Evolutionary conservation across 169 alveolate species (phyloP).

Genomic region (Babesia bovis): DNA sequence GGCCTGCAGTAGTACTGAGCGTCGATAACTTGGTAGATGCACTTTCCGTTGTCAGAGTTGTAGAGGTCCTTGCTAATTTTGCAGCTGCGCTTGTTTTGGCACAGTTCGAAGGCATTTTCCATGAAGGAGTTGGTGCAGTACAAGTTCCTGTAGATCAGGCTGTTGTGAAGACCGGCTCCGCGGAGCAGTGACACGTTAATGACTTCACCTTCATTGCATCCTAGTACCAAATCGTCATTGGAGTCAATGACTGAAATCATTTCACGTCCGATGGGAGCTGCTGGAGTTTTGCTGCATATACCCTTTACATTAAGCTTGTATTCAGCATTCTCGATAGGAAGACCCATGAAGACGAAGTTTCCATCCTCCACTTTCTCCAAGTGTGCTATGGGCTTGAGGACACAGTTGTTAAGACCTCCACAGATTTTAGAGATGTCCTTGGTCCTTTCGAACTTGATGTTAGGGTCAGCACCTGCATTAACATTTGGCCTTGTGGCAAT

Average conservation of each 20-base stretch:
- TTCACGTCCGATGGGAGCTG: slow-evolving; percentile 26
- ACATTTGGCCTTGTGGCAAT: slow-evolving; percentile 4
- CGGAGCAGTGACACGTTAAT: slow-evolving; percentile 50
- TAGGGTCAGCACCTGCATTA: not conserved
- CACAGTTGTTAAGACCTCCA: slow-evolving; percentile 51
- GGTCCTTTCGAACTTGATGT: slow-evolving; percentile 30
- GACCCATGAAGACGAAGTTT: slow-evolving; percentile 37
- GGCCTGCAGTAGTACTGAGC: slow-evolving; percentile 32
- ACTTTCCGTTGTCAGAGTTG: slow-evolving; percentile 2
- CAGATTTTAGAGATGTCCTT: slow-evolving; percentile 27
- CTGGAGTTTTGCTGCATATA: slow-evolving; percentile 18
- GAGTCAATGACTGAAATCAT: slow-evolving; percentile 37
- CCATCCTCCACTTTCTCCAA: slow-evolving; percentile 11
- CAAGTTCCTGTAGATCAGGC: slow-evolving; percentile 8
- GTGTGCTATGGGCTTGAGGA: slow-evolving; percentile 43
- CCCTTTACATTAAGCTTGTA: slow-evolving; percentile 35
- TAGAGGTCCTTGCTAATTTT: slow-evolving; percentile 3
- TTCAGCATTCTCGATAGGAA: slow-evolving; percentile 23
- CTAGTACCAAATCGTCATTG: slow-evolving; percentile 30
- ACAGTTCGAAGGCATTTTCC: slow-evolving; percentile 11
- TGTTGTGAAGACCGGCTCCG: slow-evolving; percentile 30
- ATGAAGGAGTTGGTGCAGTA: slow-evolving; percentile 35
- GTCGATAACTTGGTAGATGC: slow-evolving; percentile 26
- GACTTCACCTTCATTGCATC: slow-evolving; percentile 58
- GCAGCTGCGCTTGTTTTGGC: slow-evolving; percentile 36